A percentile compares a stretch with the other conserved stretches of the same genome.
Evolutionary conservation across 495 filamentous ascomycete species (phyloP).

Genomic region (Mytilinidion resinicola): DNA sequence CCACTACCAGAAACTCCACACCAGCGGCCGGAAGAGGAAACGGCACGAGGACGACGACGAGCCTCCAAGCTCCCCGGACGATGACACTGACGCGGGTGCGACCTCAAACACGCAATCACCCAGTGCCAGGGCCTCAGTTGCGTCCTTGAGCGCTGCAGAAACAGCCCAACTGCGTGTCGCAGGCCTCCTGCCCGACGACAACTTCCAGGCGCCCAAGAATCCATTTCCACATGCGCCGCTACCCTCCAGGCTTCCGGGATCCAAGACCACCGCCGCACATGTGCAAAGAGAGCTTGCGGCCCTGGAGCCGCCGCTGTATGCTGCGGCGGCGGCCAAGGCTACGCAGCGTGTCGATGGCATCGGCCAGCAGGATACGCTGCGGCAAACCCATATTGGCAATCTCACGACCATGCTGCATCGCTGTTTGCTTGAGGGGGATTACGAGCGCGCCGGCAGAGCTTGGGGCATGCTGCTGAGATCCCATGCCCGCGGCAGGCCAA

Average conservation of each 20-base stretch:
- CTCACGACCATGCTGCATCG: constrained; percentile 58
- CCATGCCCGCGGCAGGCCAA: constrained; percentile 42
- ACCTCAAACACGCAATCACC: constrained; percentile 17
- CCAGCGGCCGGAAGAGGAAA: constrained; percentile 20
- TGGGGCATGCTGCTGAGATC: constrained; percentile 59
- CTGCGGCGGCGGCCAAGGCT: constrained; percentile 14
- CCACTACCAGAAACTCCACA: constrained; percentile 11
- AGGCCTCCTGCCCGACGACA: constrained; percentile 18
- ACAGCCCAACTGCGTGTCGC: constrained; percentile 21
- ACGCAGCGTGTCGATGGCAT: not conserved
- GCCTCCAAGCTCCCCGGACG: constrained; percentile 3
- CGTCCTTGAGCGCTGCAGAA: constrained; percentile 7
- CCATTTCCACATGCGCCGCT: constrained; percentile 36
- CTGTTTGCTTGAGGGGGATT: constrained; percentile 55
- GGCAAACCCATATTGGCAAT: constrained; percentile 53
- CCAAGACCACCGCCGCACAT: constrained; percentile 3
- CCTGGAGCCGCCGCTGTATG: constrained; percentile 28
- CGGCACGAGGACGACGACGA: constrained; percentile 22
- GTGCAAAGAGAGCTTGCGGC: constrained; percentile 18
- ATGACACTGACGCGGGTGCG: constrained; percentile 1
- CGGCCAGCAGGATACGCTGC: constrained; percentile 23
- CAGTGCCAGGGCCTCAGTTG: not conserved
- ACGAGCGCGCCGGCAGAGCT: constrained; percentile 54
- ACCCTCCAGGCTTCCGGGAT: not conserved
- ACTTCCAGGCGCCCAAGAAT: constrained; percentile 20